phyloP scores from a whole-genome alignment of 2,329 filamentous ascomycete species.

The Hypocreales sp. region DNA sequence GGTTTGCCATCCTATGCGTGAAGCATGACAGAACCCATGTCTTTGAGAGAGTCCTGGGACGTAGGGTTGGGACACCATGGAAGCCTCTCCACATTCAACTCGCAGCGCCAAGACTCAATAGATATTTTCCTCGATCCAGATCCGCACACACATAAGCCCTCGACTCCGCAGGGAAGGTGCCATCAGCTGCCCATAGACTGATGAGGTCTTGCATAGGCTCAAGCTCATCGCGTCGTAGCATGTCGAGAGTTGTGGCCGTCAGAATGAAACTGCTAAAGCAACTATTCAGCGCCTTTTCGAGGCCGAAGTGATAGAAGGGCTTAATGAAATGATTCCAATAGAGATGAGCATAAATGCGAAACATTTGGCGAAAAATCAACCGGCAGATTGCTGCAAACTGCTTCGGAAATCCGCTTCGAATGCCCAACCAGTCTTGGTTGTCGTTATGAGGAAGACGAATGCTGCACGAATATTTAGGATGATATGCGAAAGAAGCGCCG shows the following conservation, averaged over 20 bases:
- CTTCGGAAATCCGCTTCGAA: constrained; percentile 72
- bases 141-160: constrained; percentile 45
- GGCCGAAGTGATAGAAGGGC: constrained; percentile 62
- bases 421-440: constrained; percentile 62
- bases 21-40: no score
- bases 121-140: constrained; percentile 13
- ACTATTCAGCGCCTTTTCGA: constrained; percentile 63
- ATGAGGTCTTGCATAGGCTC: constrained; percentile 87
- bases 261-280: constrained; percentile 70
- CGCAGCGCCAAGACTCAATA: constrained; percentile 3
- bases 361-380: constrained; percentile 87
- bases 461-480: constrained; percentile 34
- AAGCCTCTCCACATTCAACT: background rate
- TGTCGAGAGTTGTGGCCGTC: constrained; percentile 58
- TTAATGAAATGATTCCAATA: constrained; percentile 86
- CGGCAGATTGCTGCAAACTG: constrained; percentile 76
- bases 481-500: constrained; percentile 42
- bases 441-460: constrained; percentile 37
- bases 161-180: constrained; percentile 59
- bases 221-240: constrained; percentile 70
- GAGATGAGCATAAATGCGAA: constrained; percentile 86
- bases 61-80: no score
- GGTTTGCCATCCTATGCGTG: no score
- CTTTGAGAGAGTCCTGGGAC: no score
- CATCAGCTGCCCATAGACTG: constrained; percentile 74